phyloP scores from a whole-genome alignment of 2,329 filamentous ascomycete species.

The Shiraia sp. region DNA sequence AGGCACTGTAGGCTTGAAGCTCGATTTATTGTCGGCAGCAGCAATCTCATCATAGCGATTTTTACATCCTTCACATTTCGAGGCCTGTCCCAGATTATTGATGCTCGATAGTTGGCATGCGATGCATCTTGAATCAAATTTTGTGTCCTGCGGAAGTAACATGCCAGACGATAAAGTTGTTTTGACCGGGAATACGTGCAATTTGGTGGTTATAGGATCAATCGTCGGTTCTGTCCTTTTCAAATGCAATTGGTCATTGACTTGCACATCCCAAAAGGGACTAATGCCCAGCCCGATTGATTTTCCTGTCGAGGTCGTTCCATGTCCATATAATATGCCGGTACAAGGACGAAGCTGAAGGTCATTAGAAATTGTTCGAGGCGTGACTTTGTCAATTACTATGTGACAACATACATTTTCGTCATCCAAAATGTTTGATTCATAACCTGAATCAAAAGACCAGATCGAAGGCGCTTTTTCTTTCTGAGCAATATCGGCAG shows the following conservation, averaged over 20 bases:
- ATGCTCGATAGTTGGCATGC: conserved; percentile 29
- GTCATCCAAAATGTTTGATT: conserved; percentile 20
- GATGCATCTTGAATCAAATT: conserved; percentile 16
- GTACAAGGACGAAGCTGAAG: conserved; percentile 11
- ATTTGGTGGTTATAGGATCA: conserved; percentile 21
- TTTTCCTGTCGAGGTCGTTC: background rate
- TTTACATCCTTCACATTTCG: conserved; percentile 28
- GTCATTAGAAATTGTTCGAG: conserved; percentile 6
- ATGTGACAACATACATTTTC: conserved; percentile 14
- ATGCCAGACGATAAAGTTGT: conserved; percentile 11
- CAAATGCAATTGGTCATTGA: conserved; percentile 12
- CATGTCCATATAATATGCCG: conserved; percentile 2
- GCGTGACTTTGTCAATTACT: background rate
- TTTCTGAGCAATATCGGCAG: conserved; percentile 21
- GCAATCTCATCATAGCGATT: conserved; percentile 1
- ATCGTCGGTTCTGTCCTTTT: conserved; percentile 11
- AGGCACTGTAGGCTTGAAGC: conserved; percentile 8
- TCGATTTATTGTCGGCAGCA: background rate
- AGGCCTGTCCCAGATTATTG: conserved; percentile 22
- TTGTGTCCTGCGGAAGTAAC: conserved; percentile 8
- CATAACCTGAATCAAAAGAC: conserved; percentile 42
- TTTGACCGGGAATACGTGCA: conserved; percentile 27
- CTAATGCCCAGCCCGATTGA: conserved; percentile 5
- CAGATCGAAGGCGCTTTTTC: conserved; percentile 32
- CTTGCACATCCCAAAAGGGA: conserved; percentile 12